Conservation (phyloP, 208 protist species). For the Crithidia sp. region DNA sequence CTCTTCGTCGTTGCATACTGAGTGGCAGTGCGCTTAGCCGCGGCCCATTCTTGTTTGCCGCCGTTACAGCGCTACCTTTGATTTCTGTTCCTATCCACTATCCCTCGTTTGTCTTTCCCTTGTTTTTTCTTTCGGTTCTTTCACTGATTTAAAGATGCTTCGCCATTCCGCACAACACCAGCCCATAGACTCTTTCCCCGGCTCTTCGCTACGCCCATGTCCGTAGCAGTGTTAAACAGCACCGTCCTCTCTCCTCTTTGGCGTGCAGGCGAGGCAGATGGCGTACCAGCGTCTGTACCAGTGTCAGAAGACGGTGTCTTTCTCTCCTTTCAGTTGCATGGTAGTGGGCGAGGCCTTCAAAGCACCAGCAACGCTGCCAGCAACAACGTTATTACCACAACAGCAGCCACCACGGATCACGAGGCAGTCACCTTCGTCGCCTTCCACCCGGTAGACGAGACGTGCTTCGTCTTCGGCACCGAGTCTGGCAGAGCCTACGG, state of each 20-base stretch:
- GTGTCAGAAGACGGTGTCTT: slow-evolving; percentile 20
- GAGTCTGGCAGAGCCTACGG: slow-evolving; percentile 44
- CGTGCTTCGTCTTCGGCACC: slow-evolving; percentile 43
- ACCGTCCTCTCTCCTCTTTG: slow-evolving; percentile 31
- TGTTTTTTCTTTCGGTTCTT: too few species aligned
- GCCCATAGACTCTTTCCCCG: background rate
- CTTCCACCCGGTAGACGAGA: slow-evolving; percentile 38
- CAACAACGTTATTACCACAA: background rate
- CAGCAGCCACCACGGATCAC: too few species aligned
- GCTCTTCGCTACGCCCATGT: slow-evolving; percentile 1
- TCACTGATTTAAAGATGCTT: too few species aligned
- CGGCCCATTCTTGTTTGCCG: too few species aligned
- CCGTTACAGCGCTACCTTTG: too few species aligned
- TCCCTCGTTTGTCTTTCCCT: too few species aligned
- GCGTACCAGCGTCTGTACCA: background rate
- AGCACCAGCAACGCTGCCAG: background rate
- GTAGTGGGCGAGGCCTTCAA: background rate
- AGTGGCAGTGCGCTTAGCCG: too few species aligned
- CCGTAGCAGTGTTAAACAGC: slow-evolving; percentile 18
- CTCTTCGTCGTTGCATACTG: background rate
- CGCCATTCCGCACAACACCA: background rate
- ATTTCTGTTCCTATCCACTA: too few species aligned
- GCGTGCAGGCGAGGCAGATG: background rate
- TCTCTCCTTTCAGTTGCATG: slow-evolving; percentile 7
- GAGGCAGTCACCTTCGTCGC: slow-evolving; percentile 27